Evolutionary conservation across 129 eudicot species (phyloP), one percentile per base, ranked within the genome.

Genomic region (Cynara cardunculus): DNA sequence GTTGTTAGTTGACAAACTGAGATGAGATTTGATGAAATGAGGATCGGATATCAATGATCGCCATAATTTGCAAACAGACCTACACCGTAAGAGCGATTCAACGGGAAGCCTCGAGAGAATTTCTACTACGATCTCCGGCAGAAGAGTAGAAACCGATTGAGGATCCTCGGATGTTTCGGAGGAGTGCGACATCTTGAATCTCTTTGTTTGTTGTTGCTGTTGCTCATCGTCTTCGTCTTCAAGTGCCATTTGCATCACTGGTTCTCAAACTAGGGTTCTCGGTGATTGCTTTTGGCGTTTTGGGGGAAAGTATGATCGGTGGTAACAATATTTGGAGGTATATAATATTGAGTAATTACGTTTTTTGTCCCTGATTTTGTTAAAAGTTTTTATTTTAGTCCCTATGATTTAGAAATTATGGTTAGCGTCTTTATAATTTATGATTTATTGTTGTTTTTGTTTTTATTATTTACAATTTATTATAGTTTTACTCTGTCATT

Each of bases 41-140:
- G 81, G 80, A n/a, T 76, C 68, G 5, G 94, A 84, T 9, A 92
- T 92, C n/a, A 89, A 14, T 25, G 86, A 73, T 5, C 27, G 44
- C 97, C 93, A 91, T 61, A 34, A 62, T 71, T 89, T 91, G 71
- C 89, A 91, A 74, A 91, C 90, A 2, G 88, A 87, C 87, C 80
- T 89, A 69, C 80, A 87, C 27, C 84, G 89, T 67, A 87, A 31
- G 24, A 91, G 87, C 12, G 89, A 78, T 70, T 84, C 82, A 30
- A 89, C 88, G 25, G 97, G 94, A 21, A 91, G 88, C 67, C 92
- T 79, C 24, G 69, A 65, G 18, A 92, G 89, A 25, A 89, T 88
- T 69, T 89, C 93, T 24, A 62, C 16, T 34, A 85, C 73, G 69
- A 91, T 82, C 46, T 91, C 96, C 9, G 49, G 65, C 0, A 91